Evolutionary conservation across 306 rosid genomes (phyloP).

Genomic region (Quercus alba): DNA sequence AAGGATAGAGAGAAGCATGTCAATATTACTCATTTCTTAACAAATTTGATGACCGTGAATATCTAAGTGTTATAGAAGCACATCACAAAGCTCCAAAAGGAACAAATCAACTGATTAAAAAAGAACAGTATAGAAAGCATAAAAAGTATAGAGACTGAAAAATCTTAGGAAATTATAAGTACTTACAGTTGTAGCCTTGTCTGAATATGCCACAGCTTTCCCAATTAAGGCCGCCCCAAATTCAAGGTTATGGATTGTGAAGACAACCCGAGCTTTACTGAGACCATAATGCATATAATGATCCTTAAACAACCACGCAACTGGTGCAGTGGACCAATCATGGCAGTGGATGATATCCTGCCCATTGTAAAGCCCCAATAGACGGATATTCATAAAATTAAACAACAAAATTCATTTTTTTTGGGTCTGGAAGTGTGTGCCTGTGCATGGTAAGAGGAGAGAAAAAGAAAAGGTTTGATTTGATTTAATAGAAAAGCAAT

Average conservation of each 20-base stretch:
- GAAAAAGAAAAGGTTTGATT: too few relatives aligned
- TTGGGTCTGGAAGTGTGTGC: background rate
- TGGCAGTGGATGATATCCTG: conserved; percentile 99
- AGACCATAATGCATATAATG: conserved; percentile 77
- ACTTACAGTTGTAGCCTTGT: conserved; percentile 96
- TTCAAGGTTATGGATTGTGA: conserved; percentile 97
- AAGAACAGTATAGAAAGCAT: background rate
- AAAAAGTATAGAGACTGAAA: background rate
- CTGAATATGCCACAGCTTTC: conserved; percentile 66
- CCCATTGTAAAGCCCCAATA: conserved; percentile 31
- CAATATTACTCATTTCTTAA: background rate
- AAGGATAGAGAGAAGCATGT: background rate
- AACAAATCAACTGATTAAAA: background rate
- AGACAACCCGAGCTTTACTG: conserved; percentile 73
- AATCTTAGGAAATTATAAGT: conserved; percentile 15
- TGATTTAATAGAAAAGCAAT: background rate
- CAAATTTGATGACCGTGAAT: background rate
- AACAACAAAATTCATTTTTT: background rate
- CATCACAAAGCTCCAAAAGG: background rate
- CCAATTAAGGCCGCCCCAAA: conserved; percentile 73
- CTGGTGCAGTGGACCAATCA: conserved; percentile 99
- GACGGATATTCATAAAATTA: conserved; percentile 14
- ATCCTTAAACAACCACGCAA: conserved; percentile 95
- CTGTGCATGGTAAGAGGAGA: too few relatives aligned
- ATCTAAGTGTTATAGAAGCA: background rate